Evolutionary conservation across 108 stramenopile genomes (phyloP), one percentile per base, ranked within the genome.

Genomic region (Nitzschia palea): DNA sequence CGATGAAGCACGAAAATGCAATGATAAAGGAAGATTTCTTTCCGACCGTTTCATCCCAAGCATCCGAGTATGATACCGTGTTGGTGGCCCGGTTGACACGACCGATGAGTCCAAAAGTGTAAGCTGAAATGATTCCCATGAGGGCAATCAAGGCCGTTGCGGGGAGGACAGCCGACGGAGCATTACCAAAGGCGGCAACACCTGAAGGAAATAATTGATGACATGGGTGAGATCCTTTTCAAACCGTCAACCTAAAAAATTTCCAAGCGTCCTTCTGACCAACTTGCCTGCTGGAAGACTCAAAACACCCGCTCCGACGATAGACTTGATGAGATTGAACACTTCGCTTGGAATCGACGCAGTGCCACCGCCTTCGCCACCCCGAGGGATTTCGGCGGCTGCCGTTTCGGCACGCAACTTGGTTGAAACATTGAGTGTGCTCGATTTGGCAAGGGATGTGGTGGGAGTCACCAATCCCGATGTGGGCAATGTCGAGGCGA

Each of bases 251-350:
- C n/a, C n/a, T n/a, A n/a, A n/a, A n/a, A n/a, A n/a, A n/a, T n/a
- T n/a, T n/a, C n/a, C n/a, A n/a, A n/a, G n/a, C n/a, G n/a, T n/a
- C n/a, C n/a, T n/a, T n/a, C n/a, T n/a, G n/a, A n/a, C n/a, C 10
- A 87, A 95, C 44, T 91, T 89, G 34, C 91, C 91, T 44, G 88
- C 90, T 22, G 97, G 97, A 40, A 98, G 77, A 67, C 89, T 86
- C 56, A 98, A 85, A 34, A 98, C 95, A 18, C 97, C 97, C 17
- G 95, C 95, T 27, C 97, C 97, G 18, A 95, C 90, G 68, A 98
- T 86, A 20, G 63, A 69, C 83, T 98, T 96, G 51, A 95, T 90
- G 27, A 98, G 74, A 77, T 98, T 98, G 80, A 98, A 94, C 20
- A 94, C 78, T 77, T 90, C 89, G 60, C 81, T 84, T 43, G 88